Evolutionary conservation across 2,329 filamentous ascomycete genomes (phyloP).

Genomic region (Verticillium tricorpus): DNA sequence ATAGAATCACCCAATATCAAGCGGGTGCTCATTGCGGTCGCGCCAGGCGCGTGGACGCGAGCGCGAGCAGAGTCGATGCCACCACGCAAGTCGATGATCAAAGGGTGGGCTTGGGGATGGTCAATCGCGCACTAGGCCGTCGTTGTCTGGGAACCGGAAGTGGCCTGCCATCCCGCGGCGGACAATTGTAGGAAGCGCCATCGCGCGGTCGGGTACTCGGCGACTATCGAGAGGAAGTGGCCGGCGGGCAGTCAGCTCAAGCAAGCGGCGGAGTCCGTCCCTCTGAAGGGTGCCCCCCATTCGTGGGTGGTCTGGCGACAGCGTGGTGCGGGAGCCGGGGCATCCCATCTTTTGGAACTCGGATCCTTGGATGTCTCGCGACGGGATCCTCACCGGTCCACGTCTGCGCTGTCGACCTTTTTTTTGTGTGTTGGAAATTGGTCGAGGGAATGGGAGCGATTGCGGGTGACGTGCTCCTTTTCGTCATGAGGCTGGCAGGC

Average conservation of each 20-base stretch:
- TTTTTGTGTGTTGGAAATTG: not conserved
- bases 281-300: not conserved
- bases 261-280: not conserved
- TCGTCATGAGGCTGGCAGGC: not conserved
- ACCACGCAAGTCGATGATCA: not conserved
- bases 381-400: not conserved
- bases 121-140: too few species aligned
- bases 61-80: too few species aligned
- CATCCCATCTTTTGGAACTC: not conserved
- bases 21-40: not conserved
- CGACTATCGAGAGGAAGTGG: not conserved
- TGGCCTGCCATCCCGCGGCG: not conserved
- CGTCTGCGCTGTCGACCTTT: not conserved
- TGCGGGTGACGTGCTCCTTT: not conserved
- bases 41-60: not conserved
- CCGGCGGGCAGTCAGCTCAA: not conserved
- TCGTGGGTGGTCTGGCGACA: not conserved
- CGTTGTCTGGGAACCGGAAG: too few species aligned
- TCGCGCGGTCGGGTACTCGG: not conserved
- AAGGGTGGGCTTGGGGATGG: not conserved
- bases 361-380: not conserved
- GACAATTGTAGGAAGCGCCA: not conserved
- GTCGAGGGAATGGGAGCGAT: not conserved
- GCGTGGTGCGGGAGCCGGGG: not conserved
- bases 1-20: conserved; percentile 1